Percentiles rank a stretch among this genome's conserved stretches.
Conservation (phyloP, 2,329 filamentous ascomycete genomes). For the Fusarium multiceps region DNA sequence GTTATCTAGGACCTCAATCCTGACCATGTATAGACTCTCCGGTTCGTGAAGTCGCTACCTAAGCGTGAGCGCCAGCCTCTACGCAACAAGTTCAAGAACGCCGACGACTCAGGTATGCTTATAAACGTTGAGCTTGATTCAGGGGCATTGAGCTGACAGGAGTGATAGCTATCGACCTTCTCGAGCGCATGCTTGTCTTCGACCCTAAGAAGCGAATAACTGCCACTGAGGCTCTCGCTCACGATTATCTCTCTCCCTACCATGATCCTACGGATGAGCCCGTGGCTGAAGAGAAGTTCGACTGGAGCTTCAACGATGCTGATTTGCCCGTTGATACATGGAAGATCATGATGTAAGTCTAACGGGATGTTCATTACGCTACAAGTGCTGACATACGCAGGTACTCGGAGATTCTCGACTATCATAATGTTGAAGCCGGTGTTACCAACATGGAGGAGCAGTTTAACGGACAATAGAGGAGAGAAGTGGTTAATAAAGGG, state of each 20-base stretch:
- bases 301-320: slow-evolving; percentile 99
- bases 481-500: slow-evolving; percentile 50
- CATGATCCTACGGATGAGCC: slow-evolving; percentile 98
- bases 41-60: slow-evolving; percentile 97
- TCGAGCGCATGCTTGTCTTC: slow-evolving; percentile 98
- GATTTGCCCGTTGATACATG: slow-evolving; percentile 98
- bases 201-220: slow-evolving; percentile 96
- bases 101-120: slow-evolving; percentile 80
- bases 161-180: slow-evolving; percentile 81
- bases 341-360: slow-evolving; percentile 98
- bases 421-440: slow-evolving; percentile 86
- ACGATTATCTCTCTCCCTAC: slow-evolving; percentile 95
- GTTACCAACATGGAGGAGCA: slow-evolving; percentile 54
- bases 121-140: not conserved
- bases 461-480: slow-evolving; percentile 52
- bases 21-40: slow-evolving; percentile 74
- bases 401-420: slow-evolving; percentile 99
- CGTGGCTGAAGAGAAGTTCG: slow-evolving; percentile 95
- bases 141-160: not conserved
- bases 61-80: slow-evolving; percentile 93
- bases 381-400: slow-evolving; percentile 58
- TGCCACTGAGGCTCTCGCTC: slow-evolving; percentile 84
- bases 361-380: not conserved
- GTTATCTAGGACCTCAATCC: not conserved
- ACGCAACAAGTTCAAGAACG: slow-evolving; percentile 91